These are phyloP conservation scores for Phytophthora pisi DNA, from an alignment of 352 stramenopile species.

Conservation along the genomic window DNA sequence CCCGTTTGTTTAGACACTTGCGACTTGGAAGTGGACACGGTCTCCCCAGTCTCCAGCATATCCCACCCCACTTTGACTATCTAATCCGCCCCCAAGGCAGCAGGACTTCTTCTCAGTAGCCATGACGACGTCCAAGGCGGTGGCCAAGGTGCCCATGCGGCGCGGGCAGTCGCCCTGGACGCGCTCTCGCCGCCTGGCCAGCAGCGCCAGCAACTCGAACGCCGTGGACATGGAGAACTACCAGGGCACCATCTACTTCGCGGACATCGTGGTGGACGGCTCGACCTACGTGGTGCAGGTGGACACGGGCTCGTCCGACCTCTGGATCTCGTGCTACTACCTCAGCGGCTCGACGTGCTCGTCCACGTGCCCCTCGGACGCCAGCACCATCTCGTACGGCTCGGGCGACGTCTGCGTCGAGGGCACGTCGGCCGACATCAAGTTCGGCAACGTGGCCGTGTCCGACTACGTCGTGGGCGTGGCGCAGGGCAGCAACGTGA, in stretches of 20 bases:
- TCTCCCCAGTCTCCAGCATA: background rate
- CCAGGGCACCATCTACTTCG: constrained; percentile 70
- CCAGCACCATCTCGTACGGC: constrained; percentile 64
- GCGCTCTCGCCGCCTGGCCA: constrained; percentile 35
- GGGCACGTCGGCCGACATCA: constrained; percentile 39
- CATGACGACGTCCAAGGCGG: constrained; percentile 6
- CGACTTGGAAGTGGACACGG: constrained; percentile 27
- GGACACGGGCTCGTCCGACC: constrained; percentile 80
- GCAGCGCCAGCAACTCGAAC: constrained; percentile 39
- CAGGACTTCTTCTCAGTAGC: background rate
- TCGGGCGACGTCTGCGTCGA: constrained; percentile 72
- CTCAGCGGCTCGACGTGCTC: constrained; percentile 45
- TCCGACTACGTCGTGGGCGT: constrained; percentile 63
- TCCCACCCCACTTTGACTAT: constrained; percentile 8
- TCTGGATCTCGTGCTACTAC: constrained; percentile 78
- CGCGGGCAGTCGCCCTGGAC: constrained; percentile 11
- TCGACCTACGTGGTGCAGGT: constrained; percentile 58
- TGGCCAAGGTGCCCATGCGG: constrained; percentile 31
- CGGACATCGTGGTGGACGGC: constrained; percentile 51
- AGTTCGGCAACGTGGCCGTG: constrained; percentile 53
- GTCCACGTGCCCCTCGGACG: constrained; percentile 45
- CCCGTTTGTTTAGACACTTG: background rate
- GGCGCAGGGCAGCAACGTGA: constrained; percentile 53
- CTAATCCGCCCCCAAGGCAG: background rate
- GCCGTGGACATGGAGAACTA: constrained; percentile 57